phyloP scores from a whole-genome alignment of 2,329 filamentous ascomycete species.

The Epichloe gansuensis region DNA sequence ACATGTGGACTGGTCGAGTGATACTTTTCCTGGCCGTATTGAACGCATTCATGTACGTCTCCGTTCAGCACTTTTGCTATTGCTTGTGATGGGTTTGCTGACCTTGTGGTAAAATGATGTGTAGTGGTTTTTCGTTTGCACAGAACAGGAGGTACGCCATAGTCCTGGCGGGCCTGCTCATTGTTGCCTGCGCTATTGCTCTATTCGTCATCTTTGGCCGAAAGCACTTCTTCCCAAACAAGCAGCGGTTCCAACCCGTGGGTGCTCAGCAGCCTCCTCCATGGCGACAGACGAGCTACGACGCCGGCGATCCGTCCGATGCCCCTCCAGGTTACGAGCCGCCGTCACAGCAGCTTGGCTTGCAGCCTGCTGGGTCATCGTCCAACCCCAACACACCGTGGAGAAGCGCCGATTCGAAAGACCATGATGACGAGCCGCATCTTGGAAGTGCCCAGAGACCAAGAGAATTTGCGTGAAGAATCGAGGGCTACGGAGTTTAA shows the following conservation, averaged over 20 bases:
- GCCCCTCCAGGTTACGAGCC: slow-evolving; percentile 23
- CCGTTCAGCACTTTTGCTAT: no score
- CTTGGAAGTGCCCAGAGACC: slow-evolving; percentile 20
- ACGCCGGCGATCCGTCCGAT: slow-evolving; percentile 15
- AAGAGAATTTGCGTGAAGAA: slow-evolving; percentile 19
- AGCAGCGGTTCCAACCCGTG: slow-evolving; percentile 4
- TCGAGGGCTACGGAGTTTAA: no score
- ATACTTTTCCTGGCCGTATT: slow-evolving; percentile 40
- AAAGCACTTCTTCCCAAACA: slow-evolving; percentile 15
- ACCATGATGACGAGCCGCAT: slow-evolving; percentile 20
- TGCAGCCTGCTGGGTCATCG: slow-evolving; percentile 17
- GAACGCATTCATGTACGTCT: slow-evolving; percentile 44
- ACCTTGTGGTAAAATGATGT: slow-evolving; percentile 5
- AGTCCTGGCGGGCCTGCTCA: slow-evolving; percentile 34
- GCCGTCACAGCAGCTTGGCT: slow-evolving; percentile 19
- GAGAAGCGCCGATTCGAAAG: slow-evolving; percentile 13
- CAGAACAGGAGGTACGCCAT: slow-evolving; percentile 34
- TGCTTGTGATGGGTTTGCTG: neutral
- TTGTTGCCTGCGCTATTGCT: slow-evolving; percentile 28
- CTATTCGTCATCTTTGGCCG: slow-evolving; percentile 23
- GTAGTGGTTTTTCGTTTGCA: slow-evolving; percentile 45
- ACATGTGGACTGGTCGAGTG: slow-evolving; percentile 45
- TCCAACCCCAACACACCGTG: slow-evolving; percentile 15
- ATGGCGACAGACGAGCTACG: slow-evolving; percentile 16
- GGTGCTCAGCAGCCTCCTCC: slow-evolving; percentile 17